Conservation (phyloP, 2,329 filamentous ascomycete species). For the Xylariaceae sp. region DNA sequence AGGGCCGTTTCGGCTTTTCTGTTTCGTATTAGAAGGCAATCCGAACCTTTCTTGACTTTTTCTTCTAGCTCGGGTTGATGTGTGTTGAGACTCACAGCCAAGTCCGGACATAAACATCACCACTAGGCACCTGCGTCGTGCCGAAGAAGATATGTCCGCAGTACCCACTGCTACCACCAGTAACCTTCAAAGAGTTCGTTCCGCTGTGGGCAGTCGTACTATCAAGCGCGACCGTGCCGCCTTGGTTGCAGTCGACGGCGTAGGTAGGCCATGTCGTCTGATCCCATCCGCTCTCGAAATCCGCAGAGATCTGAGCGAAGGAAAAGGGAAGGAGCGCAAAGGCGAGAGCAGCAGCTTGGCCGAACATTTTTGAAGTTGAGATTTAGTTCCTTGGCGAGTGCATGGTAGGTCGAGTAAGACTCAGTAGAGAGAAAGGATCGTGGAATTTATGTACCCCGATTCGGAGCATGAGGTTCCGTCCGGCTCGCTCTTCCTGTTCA, state of each 20-base stretch:
- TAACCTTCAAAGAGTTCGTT: conserved; percentile 48
- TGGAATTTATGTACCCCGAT: conserved; percentile 28
- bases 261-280: conserved; percentile 53
- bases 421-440: conserved; percentile 14
- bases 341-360: conserved; percentile 40
- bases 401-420: not conserved
- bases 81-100: conserved; percentile 48
- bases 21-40: conserved; percentile 1
- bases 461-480: conserved; percentile 23
- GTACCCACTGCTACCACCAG: conserved; percentile 46
- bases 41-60: not conserved
- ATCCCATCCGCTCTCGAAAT: conserved; percentile 56
- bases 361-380: conserved; percentile 35
- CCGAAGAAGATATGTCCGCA: conserved; percentile 59
- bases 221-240: conserved; percentile 52
- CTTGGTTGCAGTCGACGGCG: conserved; percentile 55
- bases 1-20: conserved; percentile 53
- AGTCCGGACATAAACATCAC: conserved; percentile 52
- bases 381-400: not conserved
- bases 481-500: conserved; percentile 5
- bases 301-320: conserved; percentile 49
- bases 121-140: conserved; percentile 49
- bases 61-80: too few relatives aligned
- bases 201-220: conserved; percentile 52
- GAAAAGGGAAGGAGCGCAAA: conserved; percentile 44